Percentiles rank a stretch among this genome's conserved stretches.
Conservation (phyloP, 2,329 filamentous ascomycete genomes). For the Tolypocladium tropicale region DNA sequence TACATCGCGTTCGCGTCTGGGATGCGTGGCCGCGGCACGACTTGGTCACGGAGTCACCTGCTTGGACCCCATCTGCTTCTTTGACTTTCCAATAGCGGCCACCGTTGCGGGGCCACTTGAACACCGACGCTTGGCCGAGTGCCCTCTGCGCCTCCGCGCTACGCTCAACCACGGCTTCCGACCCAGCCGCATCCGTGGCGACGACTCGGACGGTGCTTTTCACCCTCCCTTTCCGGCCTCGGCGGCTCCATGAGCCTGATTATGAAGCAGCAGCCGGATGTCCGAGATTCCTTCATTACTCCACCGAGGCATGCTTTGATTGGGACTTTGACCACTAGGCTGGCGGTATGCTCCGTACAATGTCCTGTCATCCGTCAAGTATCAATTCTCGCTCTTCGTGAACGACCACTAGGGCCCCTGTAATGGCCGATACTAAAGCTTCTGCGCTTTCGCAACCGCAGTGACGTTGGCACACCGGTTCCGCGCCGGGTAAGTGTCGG, state of each 20-base stretch:
- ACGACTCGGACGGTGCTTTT: background rate
- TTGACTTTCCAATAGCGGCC: background rate
- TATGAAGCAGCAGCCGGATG: background rate
- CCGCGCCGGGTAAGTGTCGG: background rate
- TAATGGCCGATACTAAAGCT: background rate
- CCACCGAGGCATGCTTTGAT: background rate
- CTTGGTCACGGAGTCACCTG: background rate
- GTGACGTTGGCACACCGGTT: background rate
- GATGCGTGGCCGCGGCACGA: background rate
- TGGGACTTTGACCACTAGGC: background rate
- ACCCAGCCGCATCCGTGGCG: background rate
- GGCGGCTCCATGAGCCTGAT: background rate
- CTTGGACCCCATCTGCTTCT: background rate
- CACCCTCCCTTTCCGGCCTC: background rate
- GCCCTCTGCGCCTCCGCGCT: background rate
- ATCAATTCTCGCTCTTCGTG: background rate
- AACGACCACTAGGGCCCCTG: background rate
- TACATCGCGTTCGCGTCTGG: background rate
- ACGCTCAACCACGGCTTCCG: background rate
- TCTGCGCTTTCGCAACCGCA: background rate
- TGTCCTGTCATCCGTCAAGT: background rate
- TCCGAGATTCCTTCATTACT: background rate
- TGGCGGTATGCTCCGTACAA: background rate
- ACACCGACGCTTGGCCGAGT: background rate
- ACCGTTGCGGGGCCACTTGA: background rate